Percentiles rank a stretch among this genome's conserved stretches.
Evolutionary conservation across 805 yeast genomes (phyloP).

Genomic region (Metschnikowia vanudenii): DNA sequence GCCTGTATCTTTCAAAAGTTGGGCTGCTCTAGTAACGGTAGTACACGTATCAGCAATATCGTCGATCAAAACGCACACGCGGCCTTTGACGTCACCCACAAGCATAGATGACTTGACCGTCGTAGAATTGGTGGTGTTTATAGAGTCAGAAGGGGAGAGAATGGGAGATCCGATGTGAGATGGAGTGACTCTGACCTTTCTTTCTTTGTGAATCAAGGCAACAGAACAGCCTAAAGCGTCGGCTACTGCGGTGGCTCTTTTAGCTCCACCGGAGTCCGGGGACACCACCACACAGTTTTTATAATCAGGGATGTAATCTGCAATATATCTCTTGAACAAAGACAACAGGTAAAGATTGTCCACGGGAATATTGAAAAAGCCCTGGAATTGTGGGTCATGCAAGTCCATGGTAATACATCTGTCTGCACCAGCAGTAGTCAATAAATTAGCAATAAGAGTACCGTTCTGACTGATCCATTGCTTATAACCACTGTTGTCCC

Average conservation of each 20-base stretch:
- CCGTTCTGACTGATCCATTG: slow-evolving; percentile 97
- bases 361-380: slow-evolving; percentile 94
- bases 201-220: slow-evolving; percentile 93
- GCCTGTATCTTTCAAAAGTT: slow-evolving; percentile 87
- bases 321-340: slow-evolving; percentile 78
- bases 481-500: slow-evolving; percentile 68
- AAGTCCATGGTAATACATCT: slow-evolving; percentile 96
- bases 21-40: slow-evolving; percentile 91
- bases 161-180: slow-evolving; percentile 19
- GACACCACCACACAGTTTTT: slow-evolving; percentile 87
- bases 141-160: slow-evolving; percentile 22
- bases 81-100: slow-evolving; percentile 89
- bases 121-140: slow-evolving; percentile 16
- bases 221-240: slow-evolving; percentile 85
- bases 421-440: slow-evolving; percentile 93
- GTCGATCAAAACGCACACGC: slow-evolving; percentile 87
- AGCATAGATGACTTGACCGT: slow-evolving; percentile 82
- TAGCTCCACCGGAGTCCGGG: slow-evolving; percentile 99
- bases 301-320: slow-evolving; percentile 72
- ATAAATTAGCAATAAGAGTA: slow-evolving; percentile 80
- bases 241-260: slow-evolving; percentile 91
- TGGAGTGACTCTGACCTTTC: slow-evolving; percentile 50
- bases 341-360: slow-evolving; percentile 92
- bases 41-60: slow-evolving; percentile 92
- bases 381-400: slow-evolving; percentile 98